Evolutionary conservation across 345 rosid genomes (phyloP).

Genomic region (Salix viminalis): DNA sequence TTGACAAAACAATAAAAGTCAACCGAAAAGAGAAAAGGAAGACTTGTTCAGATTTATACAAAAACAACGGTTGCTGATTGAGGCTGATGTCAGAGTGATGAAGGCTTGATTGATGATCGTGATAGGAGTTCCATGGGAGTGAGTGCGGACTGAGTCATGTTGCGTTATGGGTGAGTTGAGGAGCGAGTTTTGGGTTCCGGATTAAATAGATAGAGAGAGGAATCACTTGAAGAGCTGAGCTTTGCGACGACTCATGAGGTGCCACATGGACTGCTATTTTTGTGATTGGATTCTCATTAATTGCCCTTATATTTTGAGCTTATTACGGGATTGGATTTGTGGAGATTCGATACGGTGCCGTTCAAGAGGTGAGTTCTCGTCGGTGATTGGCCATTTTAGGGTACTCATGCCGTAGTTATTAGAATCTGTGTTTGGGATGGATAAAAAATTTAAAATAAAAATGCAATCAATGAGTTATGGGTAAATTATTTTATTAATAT

Average conservation of each 20-base stretch:
- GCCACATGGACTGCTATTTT: conserved; percentile 17
- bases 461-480: background rate
- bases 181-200: background rate
- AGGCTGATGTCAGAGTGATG: background rate
- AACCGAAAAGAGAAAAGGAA: conserved; percentile 7
- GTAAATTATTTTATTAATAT: too few relatives aligned
- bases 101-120: background rate
- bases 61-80: conserved; percentile 13
- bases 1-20: conserved; percentile 12
- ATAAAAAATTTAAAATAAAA: background rate
- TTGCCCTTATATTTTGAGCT: background rate
- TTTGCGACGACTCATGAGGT: conserved; percentile 4
- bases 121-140: background rate
- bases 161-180: background rate
- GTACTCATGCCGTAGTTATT: background rate
- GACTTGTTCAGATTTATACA: conserved; percentile 16
- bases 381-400: background rate
- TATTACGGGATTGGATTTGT: background rate
- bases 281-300: background rate
- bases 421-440: too few relatives aligned
- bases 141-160: background rate
- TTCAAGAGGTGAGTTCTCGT: background rate
- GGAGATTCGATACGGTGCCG: background rate
- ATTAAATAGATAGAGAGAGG: background rate
- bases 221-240: conserved; percentile 23